phyloP scores from a whole-genome alignment of 352 stramenopile genomes.

The Peronospora farinosa region DNA sequence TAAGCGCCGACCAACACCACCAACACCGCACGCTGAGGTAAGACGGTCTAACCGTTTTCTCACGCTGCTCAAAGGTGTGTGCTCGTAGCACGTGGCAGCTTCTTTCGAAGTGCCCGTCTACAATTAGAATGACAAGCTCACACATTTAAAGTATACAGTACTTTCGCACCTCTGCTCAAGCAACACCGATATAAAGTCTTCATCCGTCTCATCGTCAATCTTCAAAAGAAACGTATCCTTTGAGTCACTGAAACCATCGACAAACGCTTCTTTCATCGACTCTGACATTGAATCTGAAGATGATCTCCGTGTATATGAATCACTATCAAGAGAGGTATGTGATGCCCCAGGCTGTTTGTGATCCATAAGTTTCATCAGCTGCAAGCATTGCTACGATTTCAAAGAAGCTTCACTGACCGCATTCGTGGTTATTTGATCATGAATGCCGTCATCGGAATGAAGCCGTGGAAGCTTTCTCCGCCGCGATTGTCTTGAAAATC shows the following conservation, averaged over 20 bases:
- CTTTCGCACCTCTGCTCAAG: conserved; percentile 64
- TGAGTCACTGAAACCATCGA: conserved; percentile 72
- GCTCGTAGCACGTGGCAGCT: too few species aligned
- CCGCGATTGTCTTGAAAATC: conserved; percentile 30
- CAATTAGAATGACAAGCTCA: not conserved
- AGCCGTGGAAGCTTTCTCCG: conserved; percentile 26
- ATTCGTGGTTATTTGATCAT: conserved; percentile 1
- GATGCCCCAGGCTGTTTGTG: conserved; percentile 14
- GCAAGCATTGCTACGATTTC: conserved; percentile 11
- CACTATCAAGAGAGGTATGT: conserved; percentile 18
- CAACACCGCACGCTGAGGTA: too few species aligned
- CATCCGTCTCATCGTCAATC: conserved; percentile 89
- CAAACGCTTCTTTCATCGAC: conserved; percentile 76
- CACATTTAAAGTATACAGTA: not conserved
- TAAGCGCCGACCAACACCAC: too few species aligned
- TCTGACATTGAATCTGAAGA: conserved; percentile 75
- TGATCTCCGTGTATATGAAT: conserved; percentile 54
- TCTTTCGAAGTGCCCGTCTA: too few species aligned
- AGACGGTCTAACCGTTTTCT: too few species aligned
- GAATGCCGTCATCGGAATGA: conserved; percentile 22
- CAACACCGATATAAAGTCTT: conserved; percentile 88
- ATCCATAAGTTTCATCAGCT: conserved; percentile 4
- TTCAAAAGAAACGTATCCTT: conserved; percentile 86
- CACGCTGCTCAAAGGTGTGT: too few species aligned
- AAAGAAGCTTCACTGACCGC: conserved; percentile 19